These are phyloP conservation scores for Nannochloropsis oceanica DNA, from an alignment of 108 stramenopile species.

Conservation along the genomic window DNA sequence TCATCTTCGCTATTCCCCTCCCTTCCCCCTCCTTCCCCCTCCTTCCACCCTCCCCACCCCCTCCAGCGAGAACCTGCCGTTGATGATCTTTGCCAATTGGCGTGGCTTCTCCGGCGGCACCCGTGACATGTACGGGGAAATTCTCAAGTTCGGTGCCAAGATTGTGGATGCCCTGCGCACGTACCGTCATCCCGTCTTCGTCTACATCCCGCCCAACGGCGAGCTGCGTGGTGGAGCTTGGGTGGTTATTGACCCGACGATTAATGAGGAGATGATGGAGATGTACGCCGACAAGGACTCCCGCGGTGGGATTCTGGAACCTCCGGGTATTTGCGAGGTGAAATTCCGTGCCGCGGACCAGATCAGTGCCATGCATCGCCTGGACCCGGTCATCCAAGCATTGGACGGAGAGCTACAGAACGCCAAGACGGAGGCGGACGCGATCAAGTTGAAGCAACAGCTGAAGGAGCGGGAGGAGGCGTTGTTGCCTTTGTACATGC, in stretches of 20 bases:
- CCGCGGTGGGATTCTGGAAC: constrained; percentile 77
- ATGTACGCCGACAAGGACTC: constrained; percentile 87
- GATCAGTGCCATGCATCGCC: constrained; percentile 45
- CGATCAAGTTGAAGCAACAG: constrained; percentile 53
- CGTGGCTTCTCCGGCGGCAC: constrained; percentile 93
- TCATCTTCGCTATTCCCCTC: no score
- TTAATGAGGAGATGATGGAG: constrained; percentile 91
- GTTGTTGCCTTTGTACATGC: constrained; percentile 76
- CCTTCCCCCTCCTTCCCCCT: no score
- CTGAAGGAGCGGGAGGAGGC: constrained; percentile 74
- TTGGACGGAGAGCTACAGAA: constrained; percentile 66
- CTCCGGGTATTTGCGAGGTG: constrained; percentile 42
- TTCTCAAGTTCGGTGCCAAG: constrained; percentile 94
- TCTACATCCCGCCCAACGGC: constrained; percentile 90
- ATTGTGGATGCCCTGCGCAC: constrained; percentile 93
- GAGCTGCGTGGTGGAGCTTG: constrained; percentile 96
- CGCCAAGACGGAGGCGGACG: constrained; percentile 45
- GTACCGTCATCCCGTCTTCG: constrained; percentile 88
- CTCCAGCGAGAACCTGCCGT: constrained; percentile 76
- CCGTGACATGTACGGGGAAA: constrained; percentile 94
- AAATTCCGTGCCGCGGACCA: constrained; percentile 38
- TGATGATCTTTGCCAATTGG: constrained; percentile 99
- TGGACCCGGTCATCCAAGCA: constrained; percentile 62
- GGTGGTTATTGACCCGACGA: constrained; percentile 97
- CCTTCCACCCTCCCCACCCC: no score